Percentiles rank a stretch among this genome's conserved stretches.
Conservation (phyloP, 345 rosid genomes). For the Psidium guajava region DNA sequence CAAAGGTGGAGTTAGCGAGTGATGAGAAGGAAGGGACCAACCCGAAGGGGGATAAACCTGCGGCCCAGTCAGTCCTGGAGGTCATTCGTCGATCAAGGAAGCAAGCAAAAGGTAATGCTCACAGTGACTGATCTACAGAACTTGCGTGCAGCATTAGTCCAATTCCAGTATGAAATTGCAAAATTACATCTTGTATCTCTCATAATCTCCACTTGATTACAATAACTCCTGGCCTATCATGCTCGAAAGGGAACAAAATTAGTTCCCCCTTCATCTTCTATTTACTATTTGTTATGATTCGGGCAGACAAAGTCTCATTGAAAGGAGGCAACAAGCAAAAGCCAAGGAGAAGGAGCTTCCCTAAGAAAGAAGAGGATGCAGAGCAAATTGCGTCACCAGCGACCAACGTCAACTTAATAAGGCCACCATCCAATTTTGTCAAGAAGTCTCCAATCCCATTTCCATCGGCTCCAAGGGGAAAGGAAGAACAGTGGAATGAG, state of each 20-base stretch:
- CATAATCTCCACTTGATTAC: neutral
- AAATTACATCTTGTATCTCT: neutral
- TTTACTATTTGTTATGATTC: neutral
- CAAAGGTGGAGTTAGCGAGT: constrained; percentile 16
- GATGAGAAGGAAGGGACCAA: neutral
- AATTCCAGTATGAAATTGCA: neutral
- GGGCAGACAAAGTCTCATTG: neutral
- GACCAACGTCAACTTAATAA: constrained; percentile 2
- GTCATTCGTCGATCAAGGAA: constrained; percentile 20
- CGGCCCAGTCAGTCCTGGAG: constrained; percentile 26
- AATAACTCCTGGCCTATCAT: neutral
- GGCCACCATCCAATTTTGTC: constrained; percentile 32
- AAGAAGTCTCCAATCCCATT: constrained; percentile 33
- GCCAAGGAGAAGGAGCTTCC: neutral
- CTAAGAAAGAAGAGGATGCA: neutral
- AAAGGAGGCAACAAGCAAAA: neutral
- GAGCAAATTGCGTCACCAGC: neutral
- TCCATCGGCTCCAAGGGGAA: constrained; percentile 12
- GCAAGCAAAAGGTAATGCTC: constrained; percentile 14
- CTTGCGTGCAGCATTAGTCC: neutral
- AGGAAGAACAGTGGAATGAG: neutral
- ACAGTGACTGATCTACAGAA: neutral
- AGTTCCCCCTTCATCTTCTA: neutral
- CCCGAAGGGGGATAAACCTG: constrained; percentile 6
- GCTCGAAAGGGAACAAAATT: neutral